Conservation (phyloP, 352 stramenopile genomes). For the Phytophthora chlamydospora region DNA sequence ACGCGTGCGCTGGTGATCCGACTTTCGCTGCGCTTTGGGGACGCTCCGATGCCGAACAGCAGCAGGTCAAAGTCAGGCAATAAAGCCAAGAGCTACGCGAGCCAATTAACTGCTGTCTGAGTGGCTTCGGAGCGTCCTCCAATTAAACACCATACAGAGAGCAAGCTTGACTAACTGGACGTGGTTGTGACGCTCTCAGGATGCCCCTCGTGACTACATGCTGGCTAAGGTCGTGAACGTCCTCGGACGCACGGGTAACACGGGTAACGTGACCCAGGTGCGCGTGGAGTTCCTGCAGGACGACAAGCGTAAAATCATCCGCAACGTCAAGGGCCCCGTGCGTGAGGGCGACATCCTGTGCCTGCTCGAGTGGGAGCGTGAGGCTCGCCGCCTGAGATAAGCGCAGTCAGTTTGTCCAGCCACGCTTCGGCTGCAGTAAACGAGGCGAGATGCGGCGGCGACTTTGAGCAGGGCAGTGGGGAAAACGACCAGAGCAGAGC, state of each 20-base stretch:
- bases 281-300: conserved; percentile 99
- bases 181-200: conserved; percentile 35
- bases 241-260: conserved; percentile 99
- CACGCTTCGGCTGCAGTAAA: conserved; percentile 26
- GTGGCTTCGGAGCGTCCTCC: conserved; percentile 5
- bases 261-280: conserved; percentile 99
- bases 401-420: conserved; percentile 31
- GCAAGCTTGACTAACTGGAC: conserved; percentile 26
- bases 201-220: conserved; percentile 93
- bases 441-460: conserved; percentile 6
- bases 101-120: neutral
- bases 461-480: conserved; percentile 16
- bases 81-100: conserved; percentile 8
- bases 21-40: conserved; percentile 3
- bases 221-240: conserved; percentile 99
- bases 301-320: conserved; percentile 98
- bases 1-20: conserved; percentile 13
- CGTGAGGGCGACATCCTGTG: conserved; percentile 99
- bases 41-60: conserved; percentile 10
- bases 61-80: conserved; percentile 23
- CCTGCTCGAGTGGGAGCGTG: conserved; percentile 99
- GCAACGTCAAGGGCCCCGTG: conserved; percentile 99
- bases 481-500: conserved; percentile 10
- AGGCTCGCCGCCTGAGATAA: conserved; percentile 98
- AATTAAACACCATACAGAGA: neutral